A percentile compares a stretch with the other conserved stretches of the same genome.
Conservation (phyloP, 805 yeast genomes). For the Yamadazyma laniorum region DNA sequence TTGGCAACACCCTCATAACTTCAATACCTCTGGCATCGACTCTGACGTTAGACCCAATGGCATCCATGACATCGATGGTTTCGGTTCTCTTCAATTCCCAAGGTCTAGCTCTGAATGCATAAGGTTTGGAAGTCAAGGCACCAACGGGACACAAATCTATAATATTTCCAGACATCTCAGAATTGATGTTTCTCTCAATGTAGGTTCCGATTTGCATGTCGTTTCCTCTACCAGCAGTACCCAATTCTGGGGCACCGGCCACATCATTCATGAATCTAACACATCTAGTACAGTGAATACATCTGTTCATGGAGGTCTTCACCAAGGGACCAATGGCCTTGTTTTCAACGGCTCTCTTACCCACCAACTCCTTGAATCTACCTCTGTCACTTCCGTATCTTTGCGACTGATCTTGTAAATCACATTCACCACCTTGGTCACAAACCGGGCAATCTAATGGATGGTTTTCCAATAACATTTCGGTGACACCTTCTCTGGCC, state of each 20-base stretch:
- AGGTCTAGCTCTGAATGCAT: slow-evolving; percentile 89
- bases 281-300: slow-evolving; percentile 91
- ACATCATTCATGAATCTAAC: slow-evolving; percentile 86
- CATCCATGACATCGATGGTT: slow-evolving; percentile 81
- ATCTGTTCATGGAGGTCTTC: slow-evolving; percentile 88
- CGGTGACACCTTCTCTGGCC: slow-evolving; percentile 89
- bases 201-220: slow-evolving; percentile 91
- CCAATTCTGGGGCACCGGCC: slow-evolving; percentile 91
- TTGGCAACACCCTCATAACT: slow-evolving; percentile 83
- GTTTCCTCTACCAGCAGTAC: slow-evolving; percentile 87
- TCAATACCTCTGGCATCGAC: slow-evolving; percentile 86
- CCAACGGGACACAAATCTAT: slow-evolving; percentile 91
- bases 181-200: slow-evolving; percentile 77
- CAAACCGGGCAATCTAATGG: slow-evolving; percentile 92
- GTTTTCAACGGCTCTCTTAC: slow-evolving; percentile 88
- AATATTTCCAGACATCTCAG: slow-evolving; percentile 84
- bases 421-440: slow-evolving; percentile 95
- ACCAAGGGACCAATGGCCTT: slow-evolving; percentile 87
- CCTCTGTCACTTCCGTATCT: slow-evolving; percentile 87
- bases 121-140: slow-evolving; percentile 85
- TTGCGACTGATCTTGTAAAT: slow-evolving; percentile 81
- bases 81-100: slow-evolving; percentile 92
- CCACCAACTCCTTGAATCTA: slow-evolving; percentile 74
- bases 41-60: slow-evolving; percentile 76
- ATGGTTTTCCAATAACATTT: slow-evolving; percentile 83